Conservation (phyloP, 2,329 filamentous ascomycete species). For the Tolypocladium endophyticum region DNA sequence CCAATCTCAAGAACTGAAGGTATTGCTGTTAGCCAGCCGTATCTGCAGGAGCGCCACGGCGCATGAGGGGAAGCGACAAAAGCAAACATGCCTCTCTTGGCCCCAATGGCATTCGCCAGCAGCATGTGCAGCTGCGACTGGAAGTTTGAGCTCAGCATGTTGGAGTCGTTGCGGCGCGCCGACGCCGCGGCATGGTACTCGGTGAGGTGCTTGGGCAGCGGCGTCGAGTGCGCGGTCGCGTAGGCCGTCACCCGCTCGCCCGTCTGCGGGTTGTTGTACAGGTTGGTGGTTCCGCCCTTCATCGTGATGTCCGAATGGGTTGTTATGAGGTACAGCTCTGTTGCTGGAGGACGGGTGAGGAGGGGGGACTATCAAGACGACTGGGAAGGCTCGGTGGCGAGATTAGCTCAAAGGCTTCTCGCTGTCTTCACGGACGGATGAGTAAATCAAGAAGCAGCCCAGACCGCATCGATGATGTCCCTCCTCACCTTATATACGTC, state of each 20-base stretch:
- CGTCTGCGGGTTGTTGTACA: constrained; percentile 32
- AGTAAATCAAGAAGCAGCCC: neutral
- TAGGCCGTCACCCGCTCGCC: constrained; percentile 31
- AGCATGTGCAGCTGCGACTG: constrained; percentile 30
- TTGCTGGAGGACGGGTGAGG: neutral
- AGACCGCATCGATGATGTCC: neutral
- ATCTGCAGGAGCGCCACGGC: neutral
- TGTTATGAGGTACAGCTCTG: neutral
- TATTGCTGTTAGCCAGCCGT: neutral
- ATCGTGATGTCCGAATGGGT: constrained; percentile 12
- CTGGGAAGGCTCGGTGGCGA: neutral
- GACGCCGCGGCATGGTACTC: constrained; percentile 27
- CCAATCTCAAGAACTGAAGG: constrained; percentile 35
- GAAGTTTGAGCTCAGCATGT: constrained; percentile 30
- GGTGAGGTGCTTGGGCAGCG: constrained; percentile 29
- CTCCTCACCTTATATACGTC: neutral
- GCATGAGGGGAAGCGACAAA: neutral
- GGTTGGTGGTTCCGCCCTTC: constrained; percentile 25
- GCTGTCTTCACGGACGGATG: neutral
- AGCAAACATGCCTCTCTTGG: constrained; percentile 23
- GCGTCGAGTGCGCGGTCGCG: constrained; percentile 28
- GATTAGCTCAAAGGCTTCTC: neutral
- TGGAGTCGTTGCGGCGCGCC: constrained; percentile 15
- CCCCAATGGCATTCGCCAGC: constrained; percentile 28
- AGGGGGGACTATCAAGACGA: neutral